Conservation (phyloP, 2,329 filamentous ascomycete species). For the Colletotrichum kahawae region DNA sequence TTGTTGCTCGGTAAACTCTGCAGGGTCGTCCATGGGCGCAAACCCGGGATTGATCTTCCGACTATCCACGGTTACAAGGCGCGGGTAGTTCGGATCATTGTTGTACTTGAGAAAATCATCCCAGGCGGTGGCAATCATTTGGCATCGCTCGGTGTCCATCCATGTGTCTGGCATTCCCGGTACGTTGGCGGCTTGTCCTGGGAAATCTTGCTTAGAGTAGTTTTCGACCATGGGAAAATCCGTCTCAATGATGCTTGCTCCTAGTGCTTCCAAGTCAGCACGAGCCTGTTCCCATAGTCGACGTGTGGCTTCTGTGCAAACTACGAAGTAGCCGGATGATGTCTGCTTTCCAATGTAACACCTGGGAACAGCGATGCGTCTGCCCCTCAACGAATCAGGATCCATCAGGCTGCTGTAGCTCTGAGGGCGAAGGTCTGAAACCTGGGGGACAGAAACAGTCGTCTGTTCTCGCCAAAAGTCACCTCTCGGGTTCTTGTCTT, state of each 20-base stretch:
- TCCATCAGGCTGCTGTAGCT: conserved; percentile 37
- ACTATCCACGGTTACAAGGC: conserved; percentile 43
- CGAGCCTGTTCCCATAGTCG: conserved; percentile 35
- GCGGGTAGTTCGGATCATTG: conserved; percentile 39
- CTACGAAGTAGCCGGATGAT: background rate
- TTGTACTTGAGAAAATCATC: conserved; percentile 53
- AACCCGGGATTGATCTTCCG: conserved; percentile 29
- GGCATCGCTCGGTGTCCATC: conserved; percentile 44
- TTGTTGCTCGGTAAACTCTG: background rate
- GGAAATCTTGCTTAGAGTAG: background rate
- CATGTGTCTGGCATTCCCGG: conserved; percentile 30
- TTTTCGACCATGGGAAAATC: conserved; percentile 11
- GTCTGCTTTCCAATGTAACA: conserved; percentile 52
- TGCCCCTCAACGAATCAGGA: conserved; percentile 40
- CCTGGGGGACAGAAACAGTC: conserved; percentile 43
- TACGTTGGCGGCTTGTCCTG: conserved; percentile 8
- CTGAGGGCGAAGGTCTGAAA: conserved; percentile 33
- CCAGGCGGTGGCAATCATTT: conserved; percentile 51
- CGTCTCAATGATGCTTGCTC: conserved; percentile 43
- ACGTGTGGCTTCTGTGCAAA: conserved; percentile 18
- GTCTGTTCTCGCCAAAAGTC: conserved; percentile 62
- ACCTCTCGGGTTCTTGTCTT: conserved; percentile 38
- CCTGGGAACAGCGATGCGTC: conserved; percentile 52
- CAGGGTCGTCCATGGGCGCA: conserved; percentile 8
- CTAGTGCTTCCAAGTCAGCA: conserved; percentile 40